These are phyloP conservation scores for Scheffersomyces titani DNA, from an alignment of 1,139 yeast species.

Conservation along the genomic window DNA sequence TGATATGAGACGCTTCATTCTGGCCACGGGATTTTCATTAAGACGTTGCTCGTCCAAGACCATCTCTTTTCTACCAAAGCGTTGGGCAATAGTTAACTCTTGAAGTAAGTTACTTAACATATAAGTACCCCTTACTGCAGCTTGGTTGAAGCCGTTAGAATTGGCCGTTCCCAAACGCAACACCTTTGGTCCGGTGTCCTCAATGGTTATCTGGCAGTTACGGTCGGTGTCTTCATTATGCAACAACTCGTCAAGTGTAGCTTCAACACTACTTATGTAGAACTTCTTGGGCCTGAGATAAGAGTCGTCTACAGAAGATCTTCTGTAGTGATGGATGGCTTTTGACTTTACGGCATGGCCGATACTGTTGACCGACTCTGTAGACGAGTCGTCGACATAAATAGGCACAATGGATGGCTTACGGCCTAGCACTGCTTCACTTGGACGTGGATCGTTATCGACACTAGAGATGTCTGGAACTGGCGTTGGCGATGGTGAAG, in stretches of 20 bases:
- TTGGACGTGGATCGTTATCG: constrained; percentile 1
- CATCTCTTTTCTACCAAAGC: constrained; percentile 75
- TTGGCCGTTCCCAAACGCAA: constrained; percentile 80
- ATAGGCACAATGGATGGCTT: constrained; percentile 37
- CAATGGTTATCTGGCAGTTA: constrained; percentile 86
- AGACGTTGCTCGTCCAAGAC: constrained; percentile 80
- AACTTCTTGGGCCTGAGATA: constrained; percentile 51
- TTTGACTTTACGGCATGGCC: background rate
- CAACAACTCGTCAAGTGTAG: constrained; percentile 68
- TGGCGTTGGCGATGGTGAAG: constrained; percentile 12
- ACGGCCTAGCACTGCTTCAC: constrained; percentile 1
- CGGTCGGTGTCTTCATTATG: constrained; percentile 84
- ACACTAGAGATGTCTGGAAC: constrained; percentile 4
- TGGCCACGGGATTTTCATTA: constrained; percentile 83
- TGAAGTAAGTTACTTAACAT: constrained; percentile 87
- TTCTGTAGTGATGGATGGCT: constrained; percentile 27
- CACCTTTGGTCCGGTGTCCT: constrained; percentile 92
- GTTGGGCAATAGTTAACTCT: constrained; percentile 84
- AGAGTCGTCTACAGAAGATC: constrained; percentile 72
- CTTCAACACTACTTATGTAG: constrained; percentile 73
- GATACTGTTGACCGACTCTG: constrained; percentile 7
- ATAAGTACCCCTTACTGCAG: constrained; percentile 84
- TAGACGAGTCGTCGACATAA: constrained; percentile 20
- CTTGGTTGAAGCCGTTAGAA: constrained; percentile 75
- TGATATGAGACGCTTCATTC: constrained; percentile 73